Evolutionary conservation across 2,329 filamentous ascomycete species (phyloP), one percentile per base, ranked within the genome.

Genomic region (Epichloe glyceriae): DNA sequence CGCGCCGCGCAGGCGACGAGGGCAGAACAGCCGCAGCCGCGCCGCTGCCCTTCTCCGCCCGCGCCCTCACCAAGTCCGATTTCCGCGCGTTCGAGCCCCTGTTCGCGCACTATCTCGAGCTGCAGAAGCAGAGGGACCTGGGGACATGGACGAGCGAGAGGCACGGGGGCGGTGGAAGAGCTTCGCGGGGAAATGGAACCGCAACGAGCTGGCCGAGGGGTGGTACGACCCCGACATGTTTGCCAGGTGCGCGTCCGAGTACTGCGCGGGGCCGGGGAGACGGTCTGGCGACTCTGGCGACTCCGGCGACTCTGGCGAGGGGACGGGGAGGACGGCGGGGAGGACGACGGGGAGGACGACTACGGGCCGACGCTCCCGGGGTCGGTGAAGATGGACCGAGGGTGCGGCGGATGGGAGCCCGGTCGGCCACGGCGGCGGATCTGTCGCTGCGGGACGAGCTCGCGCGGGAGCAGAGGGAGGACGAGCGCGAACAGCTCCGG

Each of bases 111-210:
- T 97, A 96, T 60, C 75, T 97, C 26, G 86, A 90, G 58, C 78
- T 95, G 35, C 91, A 97, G 67, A 96, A 96, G 69, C 75, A 81
- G 39, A 75, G 86, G 40, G 70, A 83, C 49, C 70, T 94, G 1
- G 74, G 17, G 75, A 79, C 10, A 72, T 97, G 57, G 77, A 81
- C 51, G 83, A 88, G 55, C 76, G 78, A n/a, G 90, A 96, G 64
- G 68, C 82, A 1, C 84, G 76, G 56, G 89, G 90, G 1, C 74
- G 91, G 50, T 98, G 91, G 89, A 95, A 95, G 75, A 91, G 88
- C 64, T 98, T 97, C 61, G 66, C 91, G 12, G 75, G 78, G 4
- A 91, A 89, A 73, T 98, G 93, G 91, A 98, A 98, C 70, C 79
- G 81, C 60, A 85, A 83, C 62, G 87, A 91, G 69, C 73, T 97